Evolutionary conservation across 352 stramenopile genomes (phyloP).

Genomic region (Globisporangium splendens): DNA sequence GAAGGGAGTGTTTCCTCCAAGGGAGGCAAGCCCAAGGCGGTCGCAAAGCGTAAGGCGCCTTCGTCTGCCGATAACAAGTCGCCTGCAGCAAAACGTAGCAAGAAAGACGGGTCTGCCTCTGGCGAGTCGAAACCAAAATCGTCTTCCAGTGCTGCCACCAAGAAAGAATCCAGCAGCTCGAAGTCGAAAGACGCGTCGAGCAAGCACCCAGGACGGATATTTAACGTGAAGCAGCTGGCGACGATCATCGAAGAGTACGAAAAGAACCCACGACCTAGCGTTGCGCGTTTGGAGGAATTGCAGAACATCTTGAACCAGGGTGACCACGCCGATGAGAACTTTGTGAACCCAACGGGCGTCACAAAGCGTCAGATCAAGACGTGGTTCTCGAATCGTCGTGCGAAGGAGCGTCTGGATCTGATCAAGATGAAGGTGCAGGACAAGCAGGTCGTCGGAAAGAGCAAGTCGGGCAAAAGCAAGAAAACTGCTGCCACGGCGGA

Average conservation of each 20-base stretch:
- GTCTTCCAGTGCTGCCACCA: slow-evolving; percentile 8
- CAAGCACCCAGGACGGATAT: slow-evolving; percentile 63
- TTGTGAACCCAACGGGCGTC: slow-evolving; percentile 36
- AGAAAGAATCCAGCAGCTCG: slow-evolving; percentile 5
- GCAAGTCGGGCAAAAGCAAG: slow-evolving; percentile 8
- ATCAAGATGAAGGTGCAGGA: slow-evolving; percentile 78
- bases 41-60: slow-evolving; percentile 15
- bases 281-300: slow-evolving; percentile 63
- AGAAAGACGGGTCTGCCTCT: slow-evolving; percentile 24
- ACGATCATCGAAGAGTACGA: slow-evolving; percentile 86
- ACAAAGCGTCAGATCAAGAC: slow-evolving; percentile 83
- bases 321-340: slow-evolving; percentile 61
- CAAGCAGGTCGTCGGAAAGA: slow-evolving; percentile 14
- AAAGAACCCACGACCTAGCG: slow-evolving; percentile 68
- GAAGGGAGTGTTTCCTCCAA: slow-evolving; percentile 29
- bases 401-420: slow-evolving; percentile 75
- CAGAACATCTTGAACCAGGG: slow-evolving; percentile 68
- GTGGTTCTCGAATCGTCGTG: slow-evolving; percentile 81
- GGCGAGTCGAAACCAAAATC: background rate
- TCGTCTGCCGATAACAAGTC: slow-evolving; percentile 21
- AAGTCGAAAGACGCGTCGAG: slow-evolving; percentile 10
- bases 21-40: slow-evolving; percentile 19
- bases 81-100: slow-evolving; percentile 21
- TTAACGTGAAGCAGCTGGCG: slow-evolving; percentile 83
- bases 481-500: slow-evolving; percentile 11